phyloP scores from a whole-genome alignment of 1,139 yeast genomes.

The Zygosaccharomyces sapae region DNA sequence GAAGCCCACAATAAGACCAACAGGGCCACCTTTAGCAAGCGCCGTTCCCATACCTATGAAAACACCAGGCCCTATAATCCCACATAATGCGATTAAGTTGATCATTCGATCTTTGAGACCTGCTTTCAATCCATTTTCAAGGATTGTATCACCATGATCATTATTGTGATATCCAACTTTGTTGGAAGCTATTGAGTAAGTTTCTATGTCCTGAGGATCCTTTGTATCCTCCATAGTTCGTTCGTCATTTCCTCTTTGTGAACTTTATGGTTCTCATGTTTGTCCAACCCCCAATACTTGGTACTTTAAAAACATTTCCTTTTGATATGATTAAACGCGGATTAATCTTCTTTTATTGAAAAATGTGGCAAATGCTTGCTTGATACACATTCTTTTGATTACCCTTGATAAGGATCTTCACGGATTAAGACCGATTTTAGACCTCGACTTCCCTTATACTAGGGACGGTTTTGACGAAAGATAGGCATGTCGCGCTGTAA shows the following conservation, averaged over 20 bases:
- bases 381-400: too few relatives aligned
- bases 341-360: too few relatives aligned
- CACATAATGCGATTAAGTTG: constrained; percentile 68
- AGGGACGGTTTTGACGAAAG: background rate
- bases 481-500: background rate
- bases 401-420: too few relatives aligned
- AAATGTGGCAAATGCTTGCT: too few relatives aligned
- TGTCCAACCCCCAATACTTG: too few relatives aligned
- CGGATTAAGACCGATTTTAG: background rate
- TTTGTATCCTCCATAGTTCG: background rate
- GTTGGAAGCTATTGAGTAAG: background rate
- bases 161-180: constrained; percentile 26
- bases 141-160: constrained; percentile 30
- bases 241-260: background rate
- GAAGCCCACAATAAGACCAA: constrained; percentile 57
- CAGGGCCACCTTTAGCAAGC: constrained; percentile 59
- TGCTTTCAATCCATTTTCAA: constrained; percentile 33
- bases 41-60: constrained; percentile 65
- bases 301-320: too few relatives aligned
- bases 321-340: too few relatives aligned
- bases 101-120: constrained; percentile 32
- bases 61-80: constrained; percentile 67
- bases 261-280: too few relatives aligned
- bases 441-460: background rate
- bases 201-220: background rate